Evolutionary conservation across 2,329 filamentous ascomycete species (phyloP).

Genomic region (Ilyonectria sp.): DNA sequence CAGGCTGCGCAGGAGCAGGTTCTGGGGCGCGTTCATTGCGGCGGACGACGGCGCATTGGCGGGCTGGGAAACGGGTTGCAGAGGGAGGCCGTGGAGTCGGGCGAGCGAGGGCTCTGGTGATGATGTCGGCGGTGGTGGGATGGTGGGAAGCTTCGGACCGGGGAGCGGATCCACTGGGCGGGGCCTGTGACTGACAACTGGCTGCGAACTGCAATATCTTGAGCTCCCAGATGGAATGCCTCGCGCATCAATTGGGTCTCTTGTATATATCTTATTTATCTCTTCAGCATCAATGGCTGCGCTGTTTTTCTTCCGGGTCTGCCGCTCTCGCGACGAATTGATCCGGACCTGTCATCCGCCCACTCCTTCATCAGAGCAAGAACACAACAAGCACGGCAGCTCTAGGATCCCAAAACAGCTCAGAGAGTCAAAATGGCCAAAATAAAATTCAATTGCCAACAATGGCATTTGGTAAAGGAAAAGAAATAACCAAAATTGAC

Average conservation of each 20-base stretch:
- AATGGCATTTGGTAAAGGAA: not conserved
- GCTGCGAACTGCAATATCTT: too few relatives aligned
- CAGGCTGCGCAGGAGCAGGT: slow-evolving; percentile 47
- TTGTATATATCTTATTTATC: too few relatives aligned
- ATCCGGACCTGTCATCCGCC: too few relatives aligned
- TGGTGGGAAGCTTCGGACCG: slow-evolving; percentile 4
- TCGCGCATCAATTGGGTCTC: too few relatives aligned
- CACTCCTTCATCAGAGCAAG: not conserved
- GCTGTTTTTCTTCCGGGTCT: too few relatives aligned
- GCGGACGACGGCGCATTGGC: slow-evolving; percentile 4
- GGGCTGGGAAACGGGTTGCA: not conserved
- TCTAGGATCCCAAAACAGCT: not conserved
- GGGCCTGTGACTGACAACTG: not conserved
- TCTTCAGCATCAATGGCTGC: too few relatives aligned
- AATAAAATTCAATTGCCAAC: not conserved
- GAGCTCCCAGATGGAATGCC: too few relatives aligned
- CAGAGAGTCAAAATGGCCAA: not conserved
- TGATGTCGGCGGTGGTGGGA: not conserved
- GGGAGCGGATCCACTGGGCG: not conserved
- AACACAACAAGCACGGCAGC: not conserved
- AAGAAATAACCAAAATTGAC: not conserved
- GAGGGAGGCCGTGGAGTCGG: not conserved
- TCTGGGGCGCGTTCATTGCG: slow-evolving; percentile 49
- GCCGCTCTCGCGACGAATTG: too few relatives aligned
- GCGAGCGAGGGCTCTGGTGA: not conserved